A percentile compares a stretch with the other conserved stretches of the same genome.
phyloP scores from a whole-genome alignment of 2,329 filamentous ascomycete genomes.

The Seiridium cupressi region DNA sequence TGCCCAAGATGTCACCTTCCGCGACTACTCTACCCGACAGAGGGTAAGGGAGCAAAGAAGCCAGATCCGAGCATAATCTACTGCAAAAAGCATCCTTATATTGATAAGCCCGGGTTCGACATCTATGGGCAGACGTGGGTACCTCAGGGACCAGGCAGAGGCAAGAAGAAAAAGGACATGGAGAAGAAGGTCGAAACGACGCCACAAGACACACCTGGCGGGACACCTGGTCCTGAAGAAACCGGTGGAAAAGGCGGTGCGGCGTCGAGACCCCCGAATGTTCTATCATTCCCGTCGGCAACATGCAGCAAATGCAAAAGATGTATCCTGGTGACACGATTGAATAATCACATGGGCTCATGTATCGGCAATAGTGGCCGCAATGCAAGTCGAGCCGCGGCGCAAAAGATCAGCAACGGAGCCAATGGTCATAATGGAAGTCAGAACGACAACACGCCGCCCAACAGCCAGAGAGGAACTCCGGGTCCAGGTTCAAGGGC shows the following conservation, averaged over 20 bases:
- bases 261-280: constrained; percentile 51
- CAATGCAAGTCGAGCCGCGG: constrained; percentile 60
- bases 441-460: constrained; percentile 56
- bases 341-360: constrained; percentile 68
- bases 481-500: constrained; percentile 54
- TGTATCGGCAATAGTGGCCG: constrained; percentile 66
- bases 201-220: constrained; percentile 39
- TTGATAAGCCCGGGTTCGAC: constrained; percentile 72
- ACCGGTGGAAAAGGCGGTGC: constrained; percentile 23
- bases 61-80: constrained; percentile 69
- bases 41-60: constrained; percentile 64
- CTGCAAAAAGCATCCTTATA: constrained; percentile 78
- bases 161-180: constrained; percentile 79
- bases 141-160: constrained; percentile 65
- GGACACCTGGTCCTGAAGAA: constrained; percentile 46
- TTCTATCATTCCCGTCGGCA: constrained; percentile 63
- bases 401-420: constrained; percentile 62
- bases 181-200: constrained; percentile 54
- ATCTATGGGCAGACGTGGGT: constrained; percentile 83
- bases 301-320: constrained; percentile 68
- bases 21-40: constrained; percentile 69
- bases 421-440: constrained; percentile 38
- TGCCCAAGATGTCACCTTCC: constrained; percentile 75
- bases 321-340: constrained; percentile 61
- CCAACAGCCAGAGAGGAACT: constrained; percentile 62